Conservation (phyloP, 495 filamentous ascomycete genomes). For the Penicillium longicatenatum region DNA sequence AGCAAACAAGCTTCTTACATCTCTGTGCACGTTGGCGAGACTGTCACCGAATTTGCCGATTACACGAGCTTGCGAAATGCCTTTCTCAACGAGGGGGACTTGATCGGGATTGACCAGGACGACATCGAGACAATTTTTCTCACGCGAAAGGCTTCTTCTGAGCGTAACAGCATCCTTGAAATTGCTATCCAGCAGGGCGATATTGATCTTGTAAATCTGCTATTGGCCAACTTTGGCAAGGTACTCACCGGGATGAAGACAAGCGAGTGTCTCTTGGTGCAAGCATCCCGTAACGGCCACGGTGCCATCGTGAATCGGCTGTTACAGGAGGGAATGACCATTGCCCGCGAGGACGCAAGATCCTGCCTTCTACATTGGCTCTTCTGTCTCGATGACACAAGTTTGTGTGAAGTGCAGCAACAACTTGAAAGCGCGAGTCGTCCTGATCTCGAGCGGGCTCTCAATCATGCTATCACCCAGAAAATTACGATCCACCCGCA, state of each 20-base stretch:
- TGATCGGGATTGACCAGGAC: background rate
- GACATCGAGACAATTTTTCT: background rate
- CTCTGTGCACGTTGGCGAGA: background rate
- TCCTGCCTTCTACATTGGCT: background rate
- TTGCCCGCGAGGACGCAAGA: background rate
- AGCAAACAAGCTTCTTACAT: background rate
- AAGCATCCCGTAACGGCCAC: background rate
- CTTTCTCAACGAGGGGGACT: background rate
- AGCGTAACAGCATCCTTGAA: background rate
- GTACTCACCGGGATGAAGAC: background rate
- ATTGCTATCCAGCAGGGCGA: background rate
- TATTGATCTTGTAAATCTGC: background rate
- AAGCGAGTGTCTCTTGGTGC: background rate
- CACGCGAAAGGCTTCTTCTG: background rate
- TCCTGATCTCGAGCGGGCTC: background rate
- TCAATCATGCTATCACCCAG: constrained; percentile 15
- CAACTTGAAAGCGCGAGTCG: background rate
- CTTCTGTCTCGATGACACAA: background rate
- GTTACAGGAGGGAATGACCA: background rate
- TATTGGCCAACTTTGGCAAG: background rate
- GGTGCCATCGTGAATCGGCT: background rate
- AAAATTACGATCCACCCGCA: constrained; percentile 21
- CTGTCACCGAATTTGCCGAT: constrained; percentile 4
- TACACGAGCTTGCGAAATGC: constrained; percentile 6
- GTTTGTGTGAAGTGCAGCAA: background rate